Conservation (phyloP, 2,329 filamentous ascomycete genomes). For the Fusarium buharicum region DNA sequence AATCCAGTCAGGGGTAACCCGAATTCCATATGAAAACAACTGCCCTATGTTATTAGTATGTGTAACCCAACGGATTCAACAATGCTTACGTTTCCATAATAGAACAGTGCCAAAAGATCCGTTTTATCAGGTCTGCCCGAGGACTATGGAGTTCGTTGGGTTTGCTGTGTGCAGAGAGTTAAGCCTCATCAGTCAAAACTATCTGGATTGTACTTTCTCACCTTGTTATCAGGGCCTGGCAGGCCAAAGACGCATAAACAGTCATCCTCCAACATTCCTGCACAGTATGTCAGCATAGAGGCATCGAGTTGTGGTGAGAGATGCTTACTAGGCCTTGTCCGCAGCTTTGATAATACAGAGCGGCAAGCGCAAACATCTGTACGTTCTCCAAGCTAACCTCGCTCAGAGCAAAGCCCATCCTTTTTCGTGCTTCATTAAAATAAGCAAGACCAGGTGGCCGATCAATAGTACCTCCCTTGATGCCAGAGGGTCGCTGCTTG, state of each 20-base stretch:
- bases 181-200: neutral
- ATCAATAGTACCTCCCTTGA: conserved; percentile 61
- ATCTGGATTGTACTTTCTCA: conserved; percentile 41
- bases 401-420: conserved; percentile 67
- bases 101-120: conserved; percentile 44
- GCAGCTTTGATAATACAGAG: conserved; percentile 65
- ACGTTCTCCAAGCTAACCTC: conserved; percentile 68
- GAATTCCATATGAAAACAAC: conserved; percentile 66
- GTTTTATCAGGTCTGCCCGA: conserved; percentile 42
- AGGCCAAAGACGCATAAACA: conserved; percentile 65
- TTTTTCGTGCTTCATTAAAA: conserved; percentile 70
- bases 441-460: conserved; percentile 66
- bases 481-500: conserved; percentile 60
- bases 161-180: conserved; percentile 30
- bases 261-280: conserved; percentile 71
- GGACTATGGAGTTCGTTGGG: conserved; percentile 40
- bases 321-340: conserved; percentile 60
- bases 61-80: neutral
- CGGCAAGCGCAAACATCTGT: conserved; percentile 66
- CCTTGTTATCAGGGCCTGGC: conserved; percentile 66
- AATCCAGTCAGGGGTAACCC: conserved; percentile 67
- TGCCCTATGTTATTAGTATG: conserved; percentile 44
- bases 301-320: neutral
- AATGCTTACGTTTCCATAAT: conserved; percentile 44
- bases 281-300: conserved; percentile 13